Evolutionary conservation across 345 rosid genomes (phyloP).

Genomic region (Hevea brasiliensis): DNA sequence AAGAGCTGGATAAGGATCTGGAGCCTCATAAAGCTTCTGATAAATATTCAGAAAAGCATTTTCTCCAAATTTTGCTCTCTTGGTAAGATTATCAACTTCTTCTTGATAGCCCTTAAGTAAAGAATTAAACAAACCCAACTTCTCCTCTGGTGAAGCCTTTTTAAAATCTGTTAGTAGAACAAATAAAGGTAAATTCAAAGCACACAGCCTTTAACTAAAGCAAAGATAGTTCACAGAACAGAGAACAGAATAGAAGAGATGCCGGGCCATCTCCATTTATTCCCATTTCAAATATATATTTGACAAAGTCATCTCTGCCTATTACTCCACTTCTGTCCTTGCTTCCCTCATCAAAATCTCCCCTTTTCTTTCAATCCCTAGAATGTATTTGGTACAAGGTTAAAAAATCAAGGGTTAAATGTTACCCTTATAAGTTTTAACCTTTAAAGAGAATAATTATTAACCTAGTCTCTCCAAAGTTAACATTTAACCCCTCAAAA

Average conservation of each 20-base stretch:
- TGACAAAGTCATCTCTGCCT: not conserved
- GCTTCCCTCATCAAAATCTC: not conserved
- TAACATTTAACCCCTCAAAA: too few relatives aligned
- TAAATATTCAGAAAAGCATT: slow-evolving; percentile 95
- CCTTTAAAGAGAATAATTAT: too few relatives aligned
- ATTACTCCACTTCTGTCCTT: not conserved
- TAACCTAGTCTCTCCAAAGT: too few relatives aligned
- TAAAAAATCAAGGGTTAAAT: too few relatives aligned
- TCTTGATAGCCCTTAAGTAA: slow-evolving; percentile 96
- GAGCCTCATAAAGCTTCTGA: slow-evolving; percentile 98
- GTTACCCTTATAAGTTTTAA: too few relatives aligned
- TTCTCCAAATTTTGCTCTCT: slow-evolving; percentile 97
- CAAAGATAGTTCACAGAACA: not conserved
- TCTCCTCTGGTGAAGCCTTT: slow-evolving; percentile 88
- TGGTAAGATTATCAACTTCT: slow-evolving; percentile 98
- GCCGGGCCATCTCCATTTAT: not conserved
- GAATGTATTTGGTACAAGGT: too few relatives aligned
- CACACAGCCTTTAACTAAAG: not conserved
- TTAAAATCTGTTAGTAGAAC: slow-evolving; percentile 66
- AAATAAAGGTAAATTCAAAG: not conserved
- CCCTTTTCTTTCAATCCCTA: not conserved
- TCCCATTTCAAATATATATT: not conserved
- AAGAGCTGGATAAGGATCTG: slow-evolving; percentile 95
- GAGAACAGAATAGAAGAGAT: not conserved
- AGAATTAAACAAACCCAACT: slow-evolving; percentile 79